Evolutionary conservation across 2,329 filamentous ascomycete species (phyloP).

Genomic region (Ilyonectria robusta): DNA sequence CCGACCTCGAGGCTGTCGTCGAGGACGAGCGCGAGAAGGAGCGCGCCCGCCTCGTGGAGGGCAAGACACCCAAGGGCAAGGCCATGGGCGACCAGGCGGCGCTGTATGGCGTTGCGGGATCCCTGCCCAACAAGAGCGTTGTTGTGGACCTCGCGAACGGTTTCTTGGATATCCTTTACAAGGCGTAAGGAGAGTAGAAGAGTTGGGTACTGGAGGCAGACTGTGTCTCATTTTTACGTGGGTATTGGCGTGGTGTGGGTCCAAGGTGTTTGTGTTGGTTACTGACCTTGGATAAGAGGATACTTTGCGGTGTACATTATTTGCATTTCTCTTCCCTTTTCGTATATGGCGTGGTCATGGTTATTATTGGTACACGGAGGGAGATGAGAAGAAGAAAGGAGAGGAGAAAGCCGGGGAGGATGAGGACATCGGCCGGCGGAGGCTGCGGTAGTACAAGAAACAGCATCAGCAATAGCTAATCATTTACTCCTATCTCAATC

Average conservation of each 20-base stretch:
- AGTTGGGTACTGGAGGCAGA: slow-evolving; percentile 9
- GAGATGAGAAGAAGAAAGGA: neutral
- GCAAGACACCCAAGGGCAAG: slow-evolving; percentile 75
- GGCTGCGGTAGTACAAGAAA: neutral
- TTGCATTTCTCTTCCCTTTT: neutral
- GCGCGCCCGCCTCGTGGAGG: slow-evolving; percentile 78
- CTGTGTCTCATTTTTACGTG: slow-evolving; percentile 19
- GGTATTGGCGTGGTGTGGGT: slow-evolving; percentile 7
- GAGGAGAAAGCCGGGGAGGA: neutral
- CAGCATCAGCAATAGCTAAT: neutral
- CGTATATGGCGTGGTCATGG: neutral
- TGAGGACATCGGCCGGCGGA: neutral
- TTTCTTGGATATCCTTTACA: slow-evolving; percentile 94
- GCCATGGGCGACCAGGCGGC: slow-evolving; percentile 86
- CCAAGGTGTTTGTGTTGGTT: slow-evolving; percentile 13
- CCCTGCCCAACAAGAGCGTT: slow-evolving; percentile 94
- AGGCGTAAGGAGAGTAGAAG: slow-evolving; percentile 68
- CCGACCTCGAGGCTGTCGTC: slow-evolving; percentile 77
- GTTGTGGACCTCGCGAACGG: slow-evolving; percentile 91
- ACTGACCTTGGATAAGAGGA: neutral
- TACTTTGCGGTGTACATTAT: slow-evolving; percentile 11
- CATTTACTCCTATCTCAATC: neutral
- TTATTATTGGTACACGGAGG: neutral
- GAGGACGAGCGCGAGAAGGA: slow-evolving; percentile 87
- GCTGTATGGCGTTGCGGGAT: slow-evolving; percentile 94